These are phyloP conservation scores for Paraglomus occultum DNA, from an alignment of 192 early-diverging fungal genomes.

Conservation along the genomic window DNA sequence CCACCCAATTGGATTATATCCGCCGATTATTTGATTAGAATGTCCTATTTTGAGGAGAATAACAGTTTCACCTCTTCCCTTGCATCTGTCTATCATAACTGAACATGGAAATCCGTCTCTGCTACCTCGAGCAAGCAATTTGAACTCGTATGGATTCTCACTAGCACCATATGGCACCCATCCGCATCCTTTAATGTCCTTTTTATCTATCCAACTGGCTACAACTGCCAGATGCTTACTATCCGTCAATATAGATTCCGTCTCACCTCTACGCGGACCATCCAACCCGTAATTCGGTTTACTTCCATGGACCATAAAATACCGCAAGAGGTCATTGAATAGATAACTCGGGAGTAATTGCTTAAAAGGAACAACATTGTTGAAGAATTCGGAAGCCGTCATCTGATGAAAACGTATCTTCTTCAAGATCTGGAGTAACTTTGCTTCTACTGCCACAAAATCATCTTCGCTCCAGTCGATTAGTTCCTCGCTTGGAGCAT, in stretches of 20 bases:
- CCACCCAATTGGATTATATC: slow-evolving; percentile 26
- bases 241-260: background rate
- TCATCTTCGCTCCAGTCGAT: background rate
- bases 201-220: slow-evolving; percentile 3
- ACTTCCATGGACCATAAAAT: too few species aligned
- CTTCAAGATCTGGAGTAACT: too few species aligned
- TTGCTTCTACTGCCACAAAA: background rate
- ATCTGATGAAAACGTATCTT: slow-evolving; percentile 12
- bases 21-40: slow-evolving; percentile 24
- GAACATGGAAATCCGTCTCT: slow-evolving; percentile 7
- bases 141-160: slow-evolving; percentile 23
- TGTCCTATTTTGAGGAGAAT: slow-evolving; percentile 13
- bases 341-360: slow-evolving; percentile 12
- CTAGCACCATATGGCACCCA: background rate
- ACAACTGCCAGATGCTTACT: background rate
- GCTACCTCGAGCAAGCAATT: slow-evolving; percentile 3
- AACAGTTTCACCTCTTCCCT: slow-evolving; percentile 14
- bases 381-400: slow-evolving; percentile 14
- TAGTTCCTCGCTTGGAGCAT: background rate
- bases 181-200: background rate
- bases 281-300: too few species aligned
- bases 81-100: slow-evolving; percentile 17
- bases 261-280: too few species aligned
- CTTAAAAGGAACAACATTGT: slow-evolving; percentile 13
- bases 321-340: background rate